Conservation (phyloP, 108 stramenopile species). For the Cylindrotheca fusiformis region DNA sequence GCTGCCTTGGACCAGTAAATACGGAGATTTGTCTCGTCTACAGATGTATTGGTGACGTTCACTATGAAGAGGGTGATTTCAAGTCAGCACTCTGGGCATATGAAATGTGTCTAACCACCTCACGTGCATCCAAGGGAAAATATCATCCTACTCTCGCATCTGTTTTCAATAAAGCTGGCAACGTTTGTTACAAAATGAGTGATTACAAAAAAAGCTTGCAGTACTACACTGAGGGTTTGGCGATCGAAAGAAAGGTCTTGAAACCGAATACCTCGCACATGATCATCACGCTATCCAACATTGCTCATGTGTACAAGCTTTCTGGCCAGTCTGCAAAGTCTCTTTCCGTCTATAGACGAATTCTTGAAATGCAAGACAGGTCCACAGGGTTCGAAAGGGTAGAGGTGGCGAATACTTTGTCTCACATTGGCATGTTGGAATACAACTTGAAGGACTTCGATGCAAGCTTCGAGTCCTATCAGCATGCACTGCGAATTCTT, state of each 20-base stretch:
- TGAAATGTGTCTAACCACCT: slow-evolving; percentile 34
- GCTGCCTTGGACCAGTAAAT: slow-evolving; percentile 32
- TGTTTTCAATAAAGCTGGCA: slow-evolving; percentile 64
- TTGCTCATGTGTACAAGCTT: slow-evolving; percentile 62
- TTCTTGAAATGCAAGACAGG: slow-evolving; percentile 32
- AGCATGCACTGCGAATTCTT: slow-evolving; percentile 60
- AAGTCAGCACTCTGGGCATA: slow-evolving; percentile 32
- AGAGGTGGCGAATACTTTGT: slow-evolving; percentile 41
- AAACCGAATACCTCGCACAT: slow-evolving; percentile 48
- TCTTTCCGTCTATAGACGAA: slow-evolving; percentile 47
- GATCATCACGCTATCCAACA: slow-evolving; percentile 65
- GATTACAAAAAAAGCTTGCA: slow-evolving; percentile 45
- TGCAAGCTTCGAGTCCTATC: slow-evolving; percentile 49
- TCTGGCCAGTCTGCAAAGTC: slow-evolving; percentile 31
- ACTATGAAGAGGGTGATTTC: slow-evolving; percentile 54
- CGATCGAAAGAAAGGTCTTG: slow-evolving; percentile 54
- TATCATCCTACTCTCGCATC: slow-evolving; percentile 55
- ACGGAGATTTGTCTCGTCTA: slow-evolving; percentile 59
- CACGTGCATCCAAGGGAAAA: slow-evolving; percentile 45
- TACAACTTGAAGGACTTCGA: slow-evolving; percentile 45
- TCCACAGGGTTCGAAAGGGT: slow-evolving; percentile 31
- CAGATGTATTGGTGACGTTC: slow-evolving; percentile 63
- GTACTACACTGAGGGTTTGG: slow-evolving; percentile 52
- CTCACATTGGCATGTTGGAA: slow-evolving; percentile 53
- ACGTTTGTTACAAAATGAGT: slow-evolving; percentile 57